These are phyloP conservation scores for Incumbomyces lentus DNA, from an alignment of 2,329 filamentous ascomycete species.

Conservation along the genomic window DNA sequence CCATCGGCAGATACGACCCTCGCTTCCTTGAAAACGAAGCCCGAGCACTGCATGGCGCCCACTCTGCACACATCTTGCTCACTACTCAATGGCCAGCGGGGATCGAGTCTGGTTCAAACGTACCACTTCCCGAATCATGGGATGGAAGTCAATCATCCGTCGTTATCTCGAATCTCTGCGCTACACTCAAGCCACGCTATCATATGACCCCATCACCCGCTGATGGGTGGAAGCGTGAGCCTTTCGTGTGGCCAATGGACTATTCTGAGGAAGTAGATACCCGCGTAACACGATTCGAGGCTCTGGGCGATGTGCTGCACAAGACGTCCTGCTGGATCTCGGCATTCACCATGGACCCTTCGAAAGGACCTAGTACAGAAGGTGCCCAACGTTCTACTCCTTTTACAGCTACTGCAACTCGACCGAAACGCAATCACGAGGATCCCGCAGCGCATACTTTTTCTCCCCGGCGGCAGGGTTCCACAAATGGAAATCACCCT, in stretches of 20 bases:
- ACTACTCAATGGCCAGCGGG: constrained; percentile 76
- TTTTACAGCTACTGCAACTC: constrained; percentile 29
- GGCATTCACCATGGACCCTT: constrained; percentile 57
- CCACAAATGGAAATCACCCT: constrained; percentile 24
- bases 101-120: constrained; percentile 59
- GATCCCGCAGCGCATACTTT: constrained; percentile 24
- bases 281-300: constrained; percentile 77
- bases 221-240: constrained; percentile 81
- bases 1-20: constrained; percentile 64
- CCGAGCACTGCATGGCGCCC: constrained; percentile 62
- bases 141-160: constrained; percentile 46
- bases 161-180: constrained; percentile 67
- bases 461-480: neutral
- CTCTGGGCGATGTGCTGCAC: constrained; percentile 70
- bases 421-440: constrained; percentile 49
- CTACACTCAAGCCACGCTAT: constrained; percentile 76
- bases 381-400: constrained; percentile 7
- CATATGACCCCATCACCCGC: constrained; percentile 65
- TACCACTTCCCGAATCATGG: constrained; percentile 44
- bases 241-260: constrained; percentile 62
- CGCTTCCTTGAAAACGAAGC: constrained; percentile 69
- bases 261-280: constrained; percentile 43
- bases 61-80: constrained; percentile 74
- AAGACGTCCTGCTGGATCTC: constrained; percentile 54
- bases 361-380: constrained; percentile 56